Conservation (phyloP, 345 rosid genomes). For the Anacardium occidentale region DNA sequence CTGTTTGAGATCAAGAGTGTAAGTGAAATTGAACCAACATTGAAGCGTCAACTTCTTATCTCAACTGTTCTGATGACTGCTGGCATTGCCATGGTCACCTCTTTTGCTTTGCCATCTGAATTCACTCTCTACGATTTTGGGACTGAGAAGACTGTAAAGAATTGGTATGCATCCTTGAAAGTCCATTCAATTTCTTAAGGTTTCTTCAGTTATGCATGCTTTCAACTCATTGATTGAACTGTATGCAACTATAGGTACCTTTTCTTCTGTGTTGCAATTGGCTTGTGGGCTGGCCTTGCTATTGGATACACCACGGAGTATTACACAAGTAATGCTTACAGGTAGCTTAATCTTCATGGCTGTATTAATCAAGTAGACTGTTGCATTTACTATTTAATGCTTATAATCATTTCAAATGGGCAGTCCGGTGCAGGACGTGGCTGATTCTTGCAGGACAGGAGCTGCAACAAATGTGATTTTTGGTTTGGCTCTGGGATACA, state of each 20-base stretch:
- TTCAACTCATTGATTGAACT: constrained; percentile 12
- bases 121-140: constrained; percentile 65
- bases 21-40: constrained; percentile 52
- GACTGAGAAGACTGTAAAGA: constrained; percentile 49
- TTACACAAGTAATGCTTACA: constrained; percentile 67
- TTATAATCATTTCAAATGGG: not conserved
- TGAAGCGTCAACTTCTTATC: constrained; percentile 63
- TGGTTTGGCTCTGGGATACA: constrained; percentile 66
- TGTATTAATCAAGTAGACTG: not conserved
- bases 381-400: not conserved
- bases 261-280: constrained; percentile 62
- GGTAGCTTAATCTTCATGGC: constrained; percentile 31
- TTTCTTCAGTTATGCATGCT: not conserved
- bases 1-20: constrained; percentile 52
- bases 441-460: constrained; percentile 64
- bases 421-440: constrained; percentile 74
- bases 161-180: constrained; percentile 40
- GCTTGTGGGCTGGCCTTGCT: constrained; percentile 71
- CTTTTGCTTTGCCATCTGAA: constrained; percentile 53
- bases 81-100: constrained; percentile 54
- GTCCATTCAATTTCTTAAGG: not conserved
- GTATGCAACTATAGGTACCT: constrained; percentile 43
- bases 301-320: constrained; percentile 63
- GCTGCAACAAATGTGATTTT: constrained; percentile 75
- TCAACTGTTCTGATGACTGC: constrained; percentile 68